phyloP scores from a whole-genome alignment of 2,329 filamentous ascomycete genomes.

The Clonostachys solani region DNA sequence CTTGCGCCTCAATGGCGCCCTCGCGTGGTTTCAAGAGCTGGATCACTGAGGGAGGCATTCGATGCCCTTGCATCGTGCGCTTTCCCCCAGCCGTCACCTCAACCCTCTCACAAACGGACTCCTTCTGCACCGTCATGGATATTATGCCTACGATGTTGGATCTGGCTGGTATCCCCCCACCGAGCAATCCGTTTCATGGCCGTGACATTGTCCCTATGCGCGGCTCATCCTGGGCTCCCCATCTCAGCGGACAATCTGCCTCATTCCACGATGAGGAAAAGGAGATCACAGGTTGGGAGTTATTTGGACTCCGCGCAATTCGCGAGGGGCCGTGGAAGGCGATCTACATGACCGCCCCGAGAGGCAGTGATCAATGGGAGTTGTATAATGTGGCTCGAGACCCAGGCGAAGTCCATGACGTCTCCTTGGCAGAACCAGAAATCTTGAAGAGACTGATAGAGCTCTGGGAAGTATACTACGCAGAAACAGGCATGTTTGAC shows the following conservation, averaged over 20 bases:
- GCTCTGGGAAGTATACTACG: not conserved
- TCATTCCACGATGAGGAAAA: conserved; percentile 22
- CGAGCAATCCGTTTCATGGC: conserved; percentile 23
- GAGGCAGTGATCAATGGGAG: conserved; percentile 47
- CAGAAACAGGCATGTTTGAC: not conserved
- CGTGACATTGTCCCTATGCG: conserved; percentile 45
- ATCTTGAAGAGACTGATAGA: not conserved
- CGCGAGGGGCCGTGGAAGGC: conserved; percentile 53
- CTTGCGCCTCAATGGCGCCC: conserved; percentile 30
- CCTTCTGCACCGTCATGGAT: conserved; percentile 39
- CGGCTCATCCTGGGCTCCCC: conserved; percentile 19
- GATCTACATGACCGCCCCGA: conserved; percentile 48
- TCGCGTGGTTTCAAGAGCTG: conserved; percentile 28
- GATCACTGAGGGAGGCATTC: conserved; percentile 37
- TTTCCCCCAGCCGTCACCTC: not conserved
- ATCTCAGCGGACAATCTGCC: not conserved
- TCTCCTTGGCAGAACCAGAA: conserved; percentile 20
- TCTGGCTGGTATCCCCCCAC: conserved; percentile 35
- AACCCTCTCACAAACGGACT: conserved; percentile 3
- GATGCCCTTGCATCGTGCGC: conserved; percentile 9
- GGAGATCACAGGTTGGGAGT: conserved; percentile 50
- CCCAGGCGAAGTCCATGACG: conserved; percentile 43
- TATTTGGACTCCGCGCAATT: conserved; percentile 46
- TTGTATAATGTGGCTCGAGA: conserved; percentile 48
- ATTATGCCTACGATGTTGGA: conserved; percentile 41